phyloP scores from a whole-genome alignment of 202 grass and related monocot genomes.

The Brachypodium distachyon region DNA sequence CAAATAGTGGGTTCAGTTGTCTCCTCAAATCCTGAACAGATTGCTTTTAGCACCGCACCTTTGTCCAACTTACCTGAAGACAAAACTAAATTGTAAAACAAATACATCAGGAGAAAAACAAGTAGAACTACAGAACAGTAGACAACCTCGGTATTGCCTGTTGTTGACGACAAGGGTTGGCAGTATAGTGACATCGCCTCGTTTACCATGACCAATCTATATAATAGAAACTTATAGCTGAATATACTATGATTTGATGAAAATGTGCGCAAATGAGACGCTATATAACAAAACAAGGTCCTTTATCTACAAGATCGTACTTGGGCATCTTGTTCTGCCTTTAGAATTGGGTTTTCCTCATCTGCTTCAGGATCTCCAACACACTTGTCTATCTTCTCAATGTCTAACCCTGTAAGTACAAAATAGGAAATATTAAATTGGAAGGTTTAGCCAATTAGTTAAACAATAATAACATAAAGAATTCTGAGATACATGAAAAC shows the following conservation, averaged over 20 bases:
- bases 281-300: not conserved
- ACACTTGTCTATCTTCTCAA: slow-evolving; percentile 60
- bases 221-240: slow-evolving; percentile 13
- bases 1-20: slow-evolving; percentile 77
- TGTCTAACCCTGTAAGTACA: slow-evolving; percentile 49
- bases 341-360: slow-evolving; percentile 62
- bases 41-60: slow-evolving; percentile 77
- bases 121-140: slow-evolving; percentile 8
- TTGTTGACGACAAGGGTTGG: slow-evolving; percentile 89
- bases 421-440: not conserved
- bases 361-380: slow-evolving; percentile 71
- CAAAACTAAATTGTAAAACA: slow-evolving; percentile 21
- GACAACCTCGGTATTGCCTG: slow-evolving; percentile 78
- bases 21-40: slow-evolving; percentile 91
- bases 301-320: slow-evolving; percentile 22
- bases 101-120: slow-evolving; percentile 3
- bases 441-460: not conserved
- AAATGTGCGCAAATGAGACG: slow-evolving; percentile 5
- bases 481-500: not conserved
- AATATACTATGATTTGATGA: slow-evolving; percentile 18
- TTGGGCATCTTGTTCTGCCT: slow-evolving; percentile 85
- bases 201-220: slow-evolving; percentile 70
- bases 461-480: slow-evolving; percentile 12
- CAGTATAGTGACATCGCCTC: slow-evolving; percentile 87
- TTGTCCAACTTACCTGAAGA: slow-evolving; percentile 81